Conservation (phyloP, 2,329 filamentous ascomycete genomes). For the Penicillium crustosum region DNA sequence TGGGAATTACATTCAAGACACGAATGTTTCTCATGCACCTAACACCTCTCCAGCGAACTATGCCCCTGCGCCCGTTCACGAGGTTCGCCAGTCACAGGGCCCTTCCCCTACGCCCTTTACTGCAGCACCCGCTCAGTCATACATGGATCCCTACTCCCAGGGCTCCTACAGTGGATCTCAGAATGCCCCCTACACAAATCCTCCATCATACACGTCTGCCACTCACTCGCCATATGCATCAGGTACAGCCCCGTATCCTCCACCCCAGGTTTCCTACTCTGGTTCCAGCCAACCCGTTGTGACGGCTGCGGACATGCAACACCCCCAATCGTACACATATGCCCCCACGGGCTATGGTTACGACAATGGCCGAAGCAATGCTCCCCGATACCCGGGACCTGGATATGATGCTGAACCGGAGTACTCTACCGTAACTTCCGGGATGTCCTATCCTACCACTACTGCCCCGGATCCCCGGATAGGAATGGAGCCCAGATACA, state of each 20-base stretch:
- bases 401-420: conserved; percentile 45
- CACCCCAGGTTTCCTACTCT: conserved; percentile 36
- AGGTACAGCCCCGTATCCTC: conserved; percentile 38
- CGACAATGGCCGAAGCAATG: conserved; percentile 40
- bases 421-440: conserved; percentile 42
- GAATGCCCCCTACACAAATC: conserved; percentile 34
- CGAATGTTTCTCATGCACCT: conserved; percentile 38
- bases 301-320: conserved; percentile 37
- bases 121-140: conserved; percentile 35
- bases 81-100: conserved; percentile 39
- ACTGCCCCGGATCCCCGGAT: conserved; percentile 45
- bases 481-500: conserved; percentile 47
- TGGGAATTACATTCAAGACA: conserved; percentile 45
- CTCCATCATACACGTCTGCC: conserved; percentile 32
- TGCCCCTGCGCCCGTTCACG: conserved; percentile 39
- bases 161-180: conserved; percentile 34
- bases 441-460: conserved; percentile 43
- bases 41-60: conserved; percentile 41
- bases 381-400: conserved; percentile 44
- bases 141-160: conserved; percentile 39
- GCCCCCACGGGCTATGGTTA: conserved; percentile 38
- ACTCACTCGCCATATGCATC: conserved; percentile 38
- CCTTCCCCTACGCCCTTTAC: conserved; percentile 40
- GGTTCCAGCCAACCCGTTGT: conserved; percentile 39
- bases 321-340: conserved; percentile 42